Evolutionary conservation across 164 flowering plant species (phyloP).

Genomic region (Piper longum): DNA sequence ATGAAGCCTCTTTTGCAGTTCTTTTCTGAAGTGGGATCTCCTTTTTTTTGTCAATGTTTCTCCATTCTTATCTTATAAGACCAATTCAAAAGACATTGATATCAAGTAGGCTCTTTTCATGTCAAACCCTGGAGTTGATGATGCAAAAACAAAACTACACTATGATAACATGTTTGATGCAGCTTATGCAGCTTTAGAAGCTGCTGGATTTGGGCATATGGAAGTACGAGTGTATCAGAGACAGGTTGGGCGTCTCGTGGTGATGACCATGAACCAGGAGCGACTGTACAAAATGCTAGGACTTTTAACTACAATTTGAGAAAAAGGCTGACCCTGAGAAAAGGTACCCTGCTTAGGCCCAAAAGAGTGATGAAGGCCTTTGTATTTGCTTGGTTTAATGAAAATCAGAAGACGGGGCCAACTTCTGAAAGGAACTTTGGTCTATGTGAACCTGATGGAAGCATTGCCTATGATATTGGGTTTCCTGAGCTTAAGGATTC

Average conservation of each 20-base stretch:
- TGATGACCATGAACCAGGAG: conserved; percentile 56
- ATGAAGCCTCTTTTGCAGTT: conserved; percentile 71
- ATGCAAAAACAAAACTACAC: conserved; percentile 57
- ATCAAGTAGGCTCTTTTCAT: conserved; percentile 59
- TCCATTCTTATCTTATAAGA: conserved; percentile 69
- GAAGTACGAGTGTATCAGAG: conserved; percentile 77
- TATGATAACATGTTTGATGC: conserved; percentile 89
- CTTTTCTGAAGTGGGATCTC: conserved; percentile 45
- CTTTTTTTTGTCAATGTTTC: conserved; percentile 77
- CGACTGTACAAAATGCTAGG: conserved; percentile 41
- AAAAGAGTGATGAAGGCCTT: conserved; percentile 43
- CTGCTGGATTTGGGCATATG: conserved; percentile 45
- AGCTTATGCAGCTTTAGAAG: conserved; percentile 70
- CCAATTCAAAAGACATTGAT: conserved; percentile 49
- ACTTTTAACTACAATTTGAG: conserved; percentile 49
- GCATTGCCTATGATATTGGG: conserved; percentile 69
- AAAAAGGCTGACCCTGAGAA: conserved; percentile 39
- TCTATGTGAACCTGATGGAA: conserved; percentile 76
- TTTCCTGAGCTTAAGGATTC: conserved; percentile 57
- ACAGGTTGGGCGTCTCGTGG: conserved; percentile 89
- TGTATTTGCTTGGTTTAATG: conserved; percentile 71
- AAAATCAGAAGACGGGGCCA: conserved; percentile 64
- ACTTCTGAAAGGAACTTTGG: conserved; percentile 89
- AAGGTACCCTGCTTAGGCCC: conserved; percentile 74
- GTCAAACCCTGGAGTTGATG: conserved; percentile 41